These are phyloP conservation scores for Camellia oleifera DNA, from an alignment of 179 eudicot genomes.

Conservation along the genomic window DNA sequence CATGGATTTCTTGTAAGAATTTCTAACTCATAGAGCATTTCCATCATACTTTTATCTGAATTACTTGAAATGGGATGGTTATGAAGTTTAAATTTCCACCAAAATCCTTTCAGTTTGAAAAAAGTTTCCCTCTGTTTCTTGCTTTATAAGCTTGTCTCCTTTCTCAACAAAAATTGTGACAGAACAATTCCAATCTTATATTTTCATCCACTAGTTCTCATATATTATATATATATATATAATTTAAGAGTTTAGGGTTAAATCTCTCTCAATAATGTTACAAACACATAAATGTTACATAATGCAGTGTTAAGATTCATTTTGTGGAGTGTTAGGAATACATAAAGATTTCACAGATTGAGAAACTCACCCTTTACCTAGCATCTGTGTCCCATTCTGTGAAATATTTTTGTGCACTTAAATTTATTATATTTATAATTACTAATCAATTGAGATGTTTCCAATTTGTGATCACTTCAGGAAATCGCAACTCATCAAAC, in stretches of 20 bases:
- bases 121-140: background rate
- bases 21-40: background rate
- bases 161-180: background rate
- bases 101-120: background rate
- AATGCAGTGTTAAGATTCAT: too few species aligned
- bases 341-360: too few species aligned
- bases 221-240: too few species aligned
- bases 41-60: background rate
- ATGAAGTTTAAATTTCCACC: background rate
- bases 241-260: too few species aligned
- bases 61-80: background rate
- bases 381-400: too few species aligned
- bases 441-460: background rate
- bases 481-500: constrained; percentile 32
- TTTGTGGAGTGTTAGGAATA: too few species aligned
- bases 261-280: too few species aligned
- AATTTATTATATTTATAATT: background rate
- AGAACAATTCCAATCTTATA: background rate
- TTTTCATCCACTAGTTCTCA: background rate
- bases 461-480: constrained; percentile 10
- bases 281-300: too few species aligned
- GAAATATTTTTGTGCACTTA: background rate
- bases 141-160: background rate
- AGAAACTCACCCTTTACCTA: too few species aligned
- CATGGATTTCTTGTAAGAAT: background rate